These are phyloP conservation scores for Vigna nakashimae DNA, from an alignment of 306 rosid species.

Conservation along the genomic window DNA sequence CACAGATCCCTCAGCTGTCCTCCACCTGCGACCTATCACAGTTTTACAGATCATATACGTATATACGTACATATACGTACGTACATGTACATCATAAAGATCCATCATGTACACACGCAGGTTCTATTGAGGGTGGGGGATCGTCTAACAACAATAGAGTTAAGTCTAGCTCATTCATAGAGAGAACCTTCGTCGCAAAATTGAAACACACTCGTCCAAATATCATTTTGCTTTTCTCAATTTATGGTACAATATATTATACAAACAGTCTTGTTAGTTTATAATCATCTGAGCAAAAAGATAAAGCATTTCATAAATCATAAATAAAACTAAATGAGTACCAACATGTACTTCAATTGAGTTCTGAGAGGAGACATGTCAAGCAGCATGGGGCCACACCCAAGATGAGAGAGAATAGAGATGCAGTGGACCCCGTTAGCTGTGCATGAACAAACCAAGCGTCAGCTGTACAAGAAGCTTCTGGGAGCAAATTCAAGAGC, in stretches of 20 bases:
- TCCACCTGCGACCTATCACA: slow-evolving; percentile 43
- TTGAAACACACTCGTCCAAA: not conserved
- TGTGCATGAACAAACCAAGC: slow-evolving; percentile 31
- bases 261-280: not conserved
- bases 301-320: not conserved
- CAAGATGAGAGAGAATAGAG: not conserved
- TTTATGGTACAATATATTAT: not conserved
- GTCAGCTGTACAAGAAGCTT: slow-evolving; percentile 31
- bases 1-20: slow-evolving; percentile 36
- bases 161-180: not conserved
- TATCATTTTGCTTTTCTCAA: not conserved
- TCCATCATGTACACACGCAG: not conserved
- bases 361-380: not conserved
- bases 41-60: slow-evolving; percentile 14
- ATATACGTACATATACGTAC: not conserved
- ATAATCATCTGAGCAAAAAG: not conserved
- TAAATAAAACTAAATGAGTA: not conserved
- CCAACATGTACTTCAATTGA: not conserved
- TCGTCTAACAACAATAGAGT: not conserved
- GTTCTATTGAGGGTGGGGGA: not conserved
- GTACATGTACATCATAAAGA: slow-evolving; percentile 1
- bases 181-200: not conserved
- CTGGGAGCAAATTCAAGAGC: slow-evolving; percentile 34
- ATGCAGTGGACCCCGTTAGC: slow-evolving; percentile 37
- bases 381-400: not conserved